Evolutionary conservation across 495 filamentous ascomycete genomes (phyloP), one percentile per base, ranked within the genome.

Genomic region (Penicillium waksmanii): DNA sequence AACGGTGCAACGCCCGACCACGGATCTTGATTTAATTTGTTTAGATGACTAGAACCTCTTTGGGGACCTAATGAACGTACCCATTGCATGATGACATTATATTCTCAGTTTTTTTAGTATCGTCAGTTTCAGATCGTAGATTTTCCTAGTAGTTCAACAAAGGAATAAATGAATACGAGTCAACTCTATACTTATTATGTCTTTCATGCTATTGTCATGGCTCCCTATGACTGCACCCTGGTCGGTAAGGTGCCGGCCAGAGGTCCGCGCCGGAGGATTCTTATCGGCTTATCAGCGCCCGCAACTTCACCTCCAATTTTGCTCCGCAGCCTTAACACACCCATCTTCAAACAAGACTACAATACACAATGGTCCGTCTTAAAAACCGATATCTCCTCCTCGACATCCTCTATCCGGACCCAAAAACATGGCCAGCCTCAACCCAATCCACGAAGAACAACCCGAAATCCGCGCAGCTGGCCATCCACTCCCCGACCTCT

Each of bases 311-410:
- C 19, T 48, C 46, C 21, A 48, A 48, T 48, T 48, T 48, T 48
- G 33, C 27, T 44, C 35, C 18, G 17, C 44, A 57, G 43, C 19
- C 12, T 36, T 5, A 42, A 12, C 12, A 23, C 23, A 31, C 9
- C 53, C 33, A 42, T n/a, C 40, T 8, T 12, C 34, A 44, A n/a
- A 15, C 17, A 46, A 51, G 2, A 3, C 51, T 12, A 35, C 52
- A 38, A 31, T 47, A 62, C 61, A 63, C 17, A 59, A 98, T 98
- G 95, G 95, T 98, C 59, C 92, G 95, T 67, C 78, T 97, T 62
- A 98, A 98, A 78, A 85, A 95, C 73, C 89, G 95, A 58, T 98
- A 98, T 70, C 87, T 98, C 40, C 85, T 98, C 33, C 82, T 97
- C 53, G 87, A 93, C 71, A 92, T 97, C 66, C 84, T 97, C 57